phyloP scores from a whole-genome alignment of 1,139 yeast genomes.

The Taphrina deformans region DNA sequence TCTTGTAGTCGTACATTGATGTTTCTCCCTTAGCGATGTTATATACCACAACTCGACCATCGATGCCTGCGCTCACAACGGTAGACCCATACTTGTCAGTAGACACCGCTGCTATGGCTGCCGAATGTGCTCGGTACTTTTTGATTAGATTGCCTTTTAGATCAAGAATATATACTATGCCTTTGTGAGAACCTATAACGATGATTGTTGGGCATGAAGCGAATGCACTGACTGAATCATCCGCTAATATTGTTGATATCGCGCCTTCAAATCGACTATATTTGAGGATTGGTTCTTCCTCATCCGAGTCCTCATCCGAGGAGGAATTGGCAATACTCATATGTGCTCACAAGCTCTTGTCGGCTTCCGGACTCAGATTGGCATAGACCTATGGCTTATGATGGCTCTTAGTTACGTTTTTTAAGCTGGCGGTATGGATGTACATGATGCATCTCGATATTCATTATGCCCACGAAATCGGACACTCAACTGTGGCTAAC shows the following conservation, averaged over 20 bases:
- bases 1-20: conserved; percentile 63
- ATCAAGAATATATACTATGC: conserved; percentile 65
- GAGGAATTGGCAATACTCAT: not conserved
- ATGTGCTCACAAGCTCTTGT: not conserved
- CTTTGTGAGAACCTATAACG: conserved; percentile 57
- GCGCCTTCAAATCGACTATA: conserved; percentile 66
- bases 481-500: too few species aligned
- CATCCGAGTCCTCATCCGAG: conserved; percentile 44
- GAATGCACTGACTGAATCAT: conserved; percentile 76
- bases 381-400: not conserved
- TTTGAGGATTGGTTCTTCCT: conserved; percentile 72
- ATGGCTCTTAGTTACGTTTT: too few species aligned
- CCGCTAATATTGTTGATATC: conserved; percentile 65
- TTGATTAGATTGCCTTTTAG: conserved; percentile 55
- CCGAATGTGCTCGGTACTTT: conserved; percentile 81
- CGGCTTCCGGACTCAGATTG: too few species aligned
- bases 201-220: conserved; percentile 59
- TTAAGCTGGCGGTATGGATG: too few species aligned
- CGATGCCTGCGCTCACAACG: conserved; percentile 36
- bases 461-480: too few species aligned
- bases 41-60: conserved; percentile 33
- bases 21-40: conserved; percentile 19
- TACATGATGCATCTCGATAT: too few species aligned
- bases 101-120: conserved; percentile 71
- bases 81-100: conserved; percentile 46